phyloP scores from a whole-genome alignment of 2,329 filamentous ascomycete species.

The Decorospora gaudefroyi region DNA sequence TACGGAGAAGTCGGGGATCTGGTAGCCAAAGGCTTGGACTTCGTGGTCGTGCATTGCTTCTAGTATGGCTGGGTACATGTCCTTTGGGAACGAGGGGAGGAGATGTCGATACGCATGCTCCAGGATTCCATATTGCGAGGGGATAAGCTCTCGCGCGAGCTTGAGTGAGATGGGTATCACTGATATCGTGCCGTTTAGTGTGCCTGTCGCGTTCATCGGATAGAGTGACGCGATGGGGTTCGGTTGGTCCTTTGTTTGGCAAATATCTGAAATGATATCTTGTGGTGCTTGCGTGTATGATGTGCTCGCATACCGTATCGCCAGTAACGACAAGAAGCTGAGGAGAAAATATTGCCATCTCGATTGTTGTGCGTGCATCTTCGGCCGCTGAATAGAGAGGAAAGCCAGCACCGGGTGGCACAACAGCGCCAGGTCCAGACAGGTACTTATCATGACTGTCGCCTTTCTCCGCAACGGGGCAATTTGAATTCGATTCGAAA shows the following conservation, averaged over 20 bases:
- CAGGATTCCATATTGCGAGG: slow-evolving; percentile 56
- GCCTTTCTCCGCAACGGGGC: slow-evolving; percentile 4
- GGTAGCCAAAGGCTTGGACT: slow-evolving; percentile 52
- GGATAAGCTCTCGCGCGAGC: slow-evolving; percentile 55
- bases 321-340: slow-evolving; percentile 34
- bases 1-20: slow-evolving; percentile 57
- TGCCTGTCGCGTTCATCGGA: slow-evolving; percentile 56
- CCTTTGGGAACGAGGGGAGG: slow-evolving; percentile 56
- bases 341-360: slow-evolving; percentile 35
- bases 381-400: slow-evolving; percentile 33
- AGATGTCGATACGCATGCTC: slow-evolving; percentile 55
- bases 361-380: slow-evolving; percentile 29
- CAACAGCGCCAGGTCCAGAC: slow-evolving; percentile 39
- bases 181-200: slow-evolving; percentile 59
- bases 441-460: slow-evolving; percentile 31
- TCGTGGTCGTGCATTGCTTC: slow-evolving; percentile 59
- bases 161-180: slow-evolving; percentile 58
- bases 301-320: slow-evolving; percentile 31
- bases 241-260: slow-evolving; percentile 42
- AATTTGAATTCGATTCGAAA: neutral
- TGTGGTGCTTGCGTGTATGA: slow-evolving; percentile 16
- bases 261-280: slow-evolving; percentile 13
- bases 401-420: slow-evolving; percentile 41
- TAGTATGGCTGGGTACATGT: slow-evolving; percentile 60
- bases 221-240: slow-evolving; percentile 57